Evolutionary conservation across 1,139 yeast species (phyloP).

Genomic region (Geotrichum candidum): DNA sequence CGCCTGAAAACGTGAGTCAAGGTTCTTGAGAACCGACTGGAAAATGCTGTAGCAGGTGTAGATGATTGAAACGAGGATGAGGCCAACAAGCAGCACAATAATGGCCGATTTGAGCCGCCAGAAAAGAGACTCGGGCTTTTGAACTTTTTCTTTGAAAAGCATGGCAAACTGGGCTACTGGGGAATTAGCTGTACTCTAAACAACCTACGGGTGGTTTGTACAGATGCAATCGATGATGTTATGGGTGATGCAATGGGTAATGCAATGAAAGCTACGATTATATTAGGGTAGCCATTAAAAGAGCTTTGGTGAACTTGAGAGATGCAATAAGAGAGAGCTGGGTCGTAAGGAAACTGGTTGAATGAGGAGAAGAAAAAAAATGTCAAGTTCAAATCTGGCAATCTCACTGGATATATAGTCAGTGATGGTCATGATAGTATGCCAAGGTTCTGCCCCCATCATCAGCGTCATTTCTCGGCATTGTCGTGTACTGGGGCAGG

Average conservation of each 20-base stretch:
- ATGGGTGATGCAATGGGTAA: too few species aligned
- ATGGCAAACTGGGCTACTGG: not conserved
- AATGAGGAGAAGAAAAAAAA: not conserved
- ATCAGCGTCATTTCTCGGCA: too few species aligned
- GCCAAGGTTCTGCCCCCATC: too few species aligned
- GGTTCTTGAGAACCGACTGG: not conserved
- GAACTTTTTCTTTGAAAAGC: not conserved
- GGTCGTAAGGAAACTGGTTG: not conserved
- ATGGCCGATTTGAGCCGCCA: constrained; percentile 9
- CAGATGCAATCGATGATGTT: too few species aligned
- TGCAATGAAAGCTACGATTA: not conserved
- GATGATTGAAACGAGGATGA: not conserved
- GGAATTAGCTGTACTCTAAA: too few species aligned
- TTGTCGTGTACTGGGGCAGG: too few species aligned
- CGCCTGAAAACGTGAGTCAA: not conserved
- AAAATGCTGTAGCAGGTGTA: not conserved
- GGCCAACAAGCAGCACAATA: not conserved
- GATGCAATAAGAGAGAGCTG: not conserved
- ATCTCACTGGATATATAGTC: too few species aligned
- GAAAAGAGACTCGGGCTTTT: not conserved
- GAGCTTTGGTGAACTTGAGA: not conserved
- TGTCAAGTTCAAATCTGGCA: too few species aligned
- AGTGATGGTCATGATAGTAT: too few species aligned
- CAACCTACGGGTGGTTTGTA: too few species aligned
- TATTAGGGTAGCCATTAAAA: not conserved